Base-by-base conservation (phyloP, 1,284 basidiomycete genomes). In the Ceratobasidium sp. region DNA sequence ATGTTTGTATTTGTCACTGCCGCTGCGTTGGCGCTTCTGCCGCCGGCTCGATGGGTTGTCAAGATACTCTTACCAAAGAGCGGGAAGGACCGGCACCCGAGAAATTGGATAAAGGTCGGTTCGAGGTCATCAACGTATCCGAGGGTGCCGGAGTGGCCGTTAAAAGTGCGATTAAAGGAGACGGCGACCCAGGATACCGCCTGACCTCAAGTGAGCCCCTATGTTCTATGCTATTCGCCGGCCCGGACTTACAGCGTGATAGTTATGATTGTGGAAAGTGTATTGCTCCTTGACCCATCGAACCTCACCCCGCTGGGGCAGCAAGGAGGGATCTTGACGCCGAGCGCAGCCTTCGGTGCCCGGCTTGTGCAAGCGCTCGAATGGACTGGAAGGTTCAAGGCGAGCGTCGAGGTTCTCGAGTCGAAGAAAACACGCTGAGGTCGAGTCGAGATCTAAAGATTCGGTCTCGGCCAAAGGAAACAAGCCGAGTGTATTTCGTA, bases 121-220 rank as follows among this genome's bases (percentile, higher is more conserved):
- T 91, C 69, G 77, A 80, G 31, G 77, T 84, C 25, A 87, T 83
- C 31, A 90, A 89, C 73, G 78, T 90, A 17, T 78, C 82, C 6
- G 75, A 80, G 3, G 76, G 79, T 1, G 82, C 82, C 3, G 79
- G 83, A 20, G 79, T 85, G n/a, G 80, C 84, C 56, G 84, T 89
- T 32, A 87, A 89, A 72, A 87, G 83, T 0, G 83, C 84, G 38
- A 78, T 88, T 60, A 80, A 77, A 57, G 88, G 86, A 0, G 81
- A 86, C 49, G 91, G 91, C n/a, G 92, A 94, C 75, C 90, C 92
- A 3, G 92, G 93, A 1, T 94, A 94, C 77, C 77, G 84, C 17
- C 78, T 88, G 40, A 89, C 91, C 0, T 81, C 89, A 4, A 78
- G 89, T 90, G 74, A 72, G 78, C 75, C 1, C 20, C 20, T 47